phyloP scores from a whole-genome alignment of 2,329 filamentous ascomycete genomes.

The Grosmannia clavigera region DNA sequence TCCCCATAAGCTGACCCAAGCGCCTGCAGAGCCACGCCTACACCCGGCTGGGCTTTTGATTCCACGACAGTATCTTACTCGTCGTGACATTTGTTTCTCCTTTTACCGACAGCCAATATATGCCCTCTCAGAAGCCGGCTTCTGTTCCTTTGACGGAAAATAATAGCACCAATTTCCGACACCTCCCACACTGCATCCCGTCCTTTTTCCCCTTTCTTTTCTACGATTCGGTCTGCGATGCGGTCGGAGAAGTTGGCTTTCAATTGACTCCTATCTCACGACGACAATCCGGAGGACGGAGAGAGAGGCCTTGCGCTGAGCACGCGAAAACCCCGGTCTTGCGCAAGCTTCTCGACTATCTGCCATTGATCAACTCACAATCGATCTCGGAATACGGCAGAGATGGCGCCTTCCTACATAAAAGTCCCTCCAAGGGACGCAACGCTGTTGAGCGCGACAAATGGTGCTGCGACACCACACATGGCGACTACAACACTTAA shows the following conservation, averaged over 20 bases:
- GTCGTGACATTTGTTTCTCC: not conserved
- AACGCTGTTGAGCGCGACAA: constrained; percentile 16
- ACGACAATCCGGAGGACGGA: no score
- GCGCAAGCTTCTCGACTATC: not conserved
- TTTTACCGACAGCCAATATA: not conserved
- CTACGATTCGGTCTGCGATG: not conserved
- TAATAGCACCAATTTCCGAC: not conserved
- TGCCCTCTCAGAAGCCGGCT: not conserved
- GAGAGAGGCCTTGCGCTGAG: no score
- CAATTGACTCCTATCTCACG: no score
- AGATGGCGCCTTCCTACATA: constrained; percentile 40
- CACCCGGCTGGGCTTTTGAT: not conserved
- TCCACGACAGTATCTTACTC: not conserved
- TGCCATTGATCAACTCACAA: not conserved
- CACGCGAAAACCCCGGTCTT: not conserved
- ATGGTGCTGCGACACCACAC: constrained; percentile 36
- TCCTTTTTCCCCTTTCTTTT: not conserved
- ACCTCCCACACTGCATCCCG: not conserved
- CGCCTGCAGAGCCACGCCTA: not conserved
- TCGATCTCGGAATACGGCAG: not conserved
- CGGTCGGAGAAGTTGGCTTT: no score
- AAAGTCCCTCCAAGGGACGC: constrained; percentile 31
- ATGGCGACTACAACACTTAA: constrained; percentile 86
- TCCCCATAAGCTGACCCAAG: not conserved
- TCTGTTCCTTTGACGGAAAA: not conserved